Base-by-base conservation (phyloP, 805 yeast genomes). In the Ogataea trehalophila region DNA sequence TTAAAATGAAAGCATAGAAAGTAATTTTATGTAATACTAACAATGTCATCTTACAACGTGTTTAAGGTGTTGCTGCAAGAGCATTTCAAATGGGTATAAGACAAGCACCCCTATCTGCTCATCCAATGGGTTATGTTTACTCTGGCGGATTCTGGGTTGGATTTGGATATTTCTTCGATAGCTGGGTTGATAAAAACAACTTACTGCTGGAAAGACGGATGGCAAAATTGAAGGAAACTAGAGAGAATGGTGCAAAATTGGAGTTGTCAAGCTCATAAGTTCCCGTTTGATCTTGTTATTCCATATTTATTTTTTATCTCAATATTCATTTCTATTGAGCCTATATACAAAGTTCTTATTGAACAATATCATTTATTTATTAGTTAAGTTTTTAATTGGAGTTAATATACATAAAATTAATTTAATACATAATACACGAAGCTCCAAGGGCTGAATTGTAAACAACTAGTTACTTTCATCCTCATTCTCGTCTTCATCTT, bases 101-200 rank as follows among this genome's bases (percentile, higher is more conserved):
- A 54, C 68, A 71, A 51, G 68, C 67, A 47, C 73, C 76, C 29
- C 56, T 68, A 48, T 47, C 61, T 5, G 60, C 60, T 48, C 62
- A 66, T 44, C 75, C 73, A 41, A 44, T 65, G 49, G 77, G 75
- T 16, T 73, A 69, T 49, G 65, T 67, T 5, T 67, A 64, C 47
- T 72, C 76, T 16, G 77, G 72, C n/a, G 74, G 67, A 6, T 60
- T 69, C 48, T 72, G 76, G 72, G 65, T 69, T 5, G 74, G 67
- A 2, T 44, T 72, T 33, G 78, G 78, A 0, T 71, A 71, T 48
- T 51, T 50, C 3, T 72, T 69, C 53, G 66, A 69, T 49, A 46
- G 59, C 38, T 61, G 72, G 64, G 70, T 64, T 39, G 74, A 70
- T 29, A 58, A 59, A 15, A 72, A 72, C 50, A 72, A 72, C 46